Evolutionary conservation across 2,329 filamentous ascomycete genomes (phyloP), one percentile per base, ranked within the genome.

Genomic region (Ceratocystiopsis brevicomis): DNA sequence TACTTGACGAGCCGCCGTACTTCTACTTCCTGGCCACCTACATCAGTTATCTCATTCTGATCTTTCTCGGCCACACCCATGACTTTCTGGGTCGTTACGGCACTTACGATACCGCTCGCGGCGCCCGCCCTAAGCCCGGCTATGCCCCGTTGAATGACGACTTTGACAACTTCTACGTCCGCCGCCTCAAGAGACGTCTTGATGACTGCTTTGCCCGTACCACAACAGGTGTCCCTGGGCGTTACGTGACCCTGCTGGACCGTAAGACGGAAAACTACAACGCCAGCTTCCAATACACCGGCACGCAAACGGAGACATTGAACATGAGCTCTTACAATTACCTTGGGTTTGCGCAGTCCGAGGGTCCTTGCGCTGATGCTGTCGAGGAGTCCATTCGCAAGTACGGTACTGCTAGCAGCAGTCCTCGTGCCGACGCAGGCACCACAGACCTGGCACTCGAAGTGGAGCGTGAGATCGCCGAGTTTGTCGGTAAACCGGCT

Each of bases 251-350:
- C 19, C 69, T 98, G 36, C 72, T 96, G 52, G 88, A 96, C 60
- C 84, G 90, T 56, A 80, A 76, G 53, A 93, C 87, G 3, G 73
- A 88, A 56, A 85, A 98, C 57, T 86, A 84, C 67, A 98, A 98
- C 64, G 72, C 80, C 55, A 79, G 81, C 46, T 98, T 94, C 67
- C 75, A 82, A 57, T 78, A 86, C 60, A 87, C 83, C 2, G 90
- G 90, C 45, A 93, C 85, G 40, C 80, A 76, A 46, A 96, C 88
- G 1, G 85, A 98, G 61, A 96, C 90, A 0, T 67, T 98, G 54
- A 98, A 98, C 64, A 81, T 98, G 80, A 95, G 88, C 66, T 98
- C 90, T 1, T 98, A 98, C 71, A 98, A 98, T 63, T 98, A 98
- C 58, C 81, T 98, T 19, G 90, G 90, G 38, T 98, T 98, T 55